A percentile compares a stretch with the other conserved stretches of the same genome.
These are phyloP conservation scores for Protostelium mycophagum DNA, from an alignment of 78 protist species.

Conservation along the genomic window DNA sequence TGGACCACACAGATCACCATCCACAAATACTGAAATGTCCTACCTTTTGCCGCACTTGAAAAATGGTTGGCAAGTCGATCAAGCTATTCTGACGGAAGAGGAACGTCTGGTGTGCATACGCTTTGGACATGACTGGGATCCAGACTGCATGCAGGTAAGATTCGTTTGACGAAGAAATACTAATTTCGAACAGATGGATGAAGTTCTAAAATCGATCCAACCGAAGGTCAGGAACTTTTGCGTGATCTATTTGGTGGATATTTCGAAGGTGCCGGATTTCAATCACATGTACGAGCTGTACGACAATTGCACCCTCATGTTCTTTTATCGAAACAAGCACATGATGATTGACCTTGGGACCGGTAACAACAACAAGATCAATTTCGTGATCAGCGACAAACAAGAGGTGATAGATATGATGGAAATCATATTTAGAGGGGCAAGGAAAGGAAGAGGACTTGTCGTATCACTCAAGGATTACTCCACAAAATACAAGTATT, in stretches of 20 bases:
- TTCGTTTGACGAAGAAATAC: neutral
- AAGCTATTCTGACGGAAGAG: conserved; percentile 95
- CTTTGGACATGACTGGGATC: conserved; percentile 97
- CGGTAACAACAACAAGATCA: conserved; percentile 98
- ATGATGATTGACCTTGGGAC: conserved; percentile 97
- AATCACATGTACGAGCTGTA: conserved; percentile 98
- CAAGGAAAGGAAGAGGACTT: conserved; percentile 92
- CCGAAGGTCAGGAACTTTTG: conserved; percentile 73
- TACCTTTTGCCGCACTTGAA: conserved; percentile 91
- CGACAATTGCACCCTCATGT: conserved; percentile 97
- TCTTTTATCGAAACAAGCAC: conserved; percentile 95
- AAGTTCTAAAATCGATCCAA: conserved; percentile 40
- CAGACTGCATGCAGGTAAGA: conserved; percentile 69
- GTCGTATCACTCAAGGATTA: conserved; percentile 94
- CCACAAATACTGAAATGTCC: too few relatives aligned
- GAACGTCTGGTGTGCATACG: conserved; percentile 94
- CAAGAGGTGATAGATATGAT: conserved; percentile 91
- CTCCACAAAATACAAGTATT: conserved; percentile 90
- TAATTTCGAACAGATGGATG: conserved; percentile 45
- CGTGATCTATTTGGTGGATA: conserved; percentile 91
- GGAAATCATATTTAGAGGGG: conserved; percentile 92
- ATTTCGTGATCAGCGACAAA: conserved; percentile 49
- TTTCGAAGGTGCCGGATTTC: conserved; percentile 96
- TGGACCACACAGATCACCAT: too few relatives aligned
- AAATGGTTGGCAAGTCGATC: conserved; percentile 97